Base-by-base conservation (phyloP, 225 moss, liverwort and hornwort genomes). In the Marchantia polymorpha region DNA sequence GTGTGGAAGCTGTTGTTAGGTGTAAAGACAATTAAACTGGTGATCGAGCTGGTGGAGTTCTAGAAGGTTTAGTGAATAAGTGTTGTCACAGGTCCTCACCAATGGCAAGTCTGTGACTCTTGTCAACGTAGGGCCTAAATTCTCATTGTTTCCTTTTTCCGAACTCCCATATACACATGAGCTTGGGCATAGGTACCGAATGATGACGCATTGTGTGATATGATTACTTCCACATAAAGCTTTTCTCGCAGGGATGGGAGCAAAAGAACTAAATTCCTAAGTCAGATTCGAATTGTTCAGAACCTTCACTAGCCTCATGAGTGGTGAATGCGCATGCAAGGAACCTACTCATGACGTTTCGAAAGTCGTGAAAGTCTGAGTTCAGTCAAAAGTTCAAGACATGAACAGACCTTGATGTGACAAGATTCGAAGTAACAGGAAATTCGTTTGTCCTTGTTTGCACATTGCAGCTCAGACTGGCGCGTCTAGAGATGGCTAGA, bases 391-490 rank as follows among this genome's bases (percentile, higher is more conserved):
- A 22, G 15, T n/a, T 10, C 9, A 17, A n/a, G n/a, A n/a, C n/a
- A n/a, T 10, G 0, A 61, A 3, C 61, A 17, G 23, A 23, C 4
- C n/a, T 61, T 22, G 22, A 23, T 22, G 29, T 25, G 25, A 8
- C 7, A 64, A 9, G 64, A 64, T 2, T 14, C 6, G 27, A 27
- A 65, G 26, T 29, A 13, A 65, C 7, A 12, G 27, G 7, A 26
- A 27, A 7, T 3, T 65, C 26, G 26, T 20, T 58, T 39, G 39
- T 58, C 58, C 58, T 58, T 58, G 5, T 29, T 3, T 27, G 27
- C 39, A 39, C 47, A 1, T 65, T 77, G 27, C 77, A 77, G 77
- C 65, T 77, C 16, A 61, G 77, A 65, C 49, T 65, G 77, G 77
- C 77, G 19, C 63, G 65, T 26, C n/a, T 50, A 26, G 77, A 77